phyloP scores from a whole-genome alignment of 2,329 filamentous ascomycete species.

The Alternaria conjuncta region DNA sequence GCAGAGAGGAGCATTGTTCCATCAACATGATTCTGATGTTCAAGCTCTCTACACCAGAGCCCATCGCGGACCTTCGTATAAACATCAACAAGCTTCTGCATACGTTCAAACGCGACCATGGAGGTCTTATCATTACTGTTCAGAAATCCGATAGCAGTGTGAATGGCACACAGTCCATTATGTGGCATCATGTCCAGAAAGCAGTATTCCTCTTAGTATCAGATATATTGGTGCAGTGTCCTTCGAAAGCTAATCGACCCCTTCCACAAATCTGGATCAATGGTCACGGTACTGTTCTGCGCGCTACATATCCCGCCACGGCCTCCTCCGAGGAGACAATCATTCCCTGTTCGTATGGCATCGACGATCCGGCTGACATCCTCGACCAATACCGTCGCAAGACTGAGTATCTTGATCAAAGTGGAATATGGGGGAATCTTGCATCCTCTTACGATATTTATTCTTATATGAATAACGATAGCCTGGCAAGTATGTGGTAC shows the following conservation, averaged over 20 bases:
- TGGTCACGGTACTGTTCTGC: not conserved
- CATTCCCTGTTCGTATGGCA: not conserved
- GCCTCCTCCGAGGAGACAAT: not conserved
- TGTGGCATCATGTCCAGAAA: not conserved
- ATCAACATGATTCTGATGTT: not conserved
- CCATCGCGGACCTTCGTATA: not conserved
- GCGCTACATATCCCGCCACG: not conserved
- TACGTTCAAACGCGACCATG: not conserved
- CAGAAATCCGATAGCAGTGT: not conserved
- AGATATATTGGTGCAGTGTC: not conserved
- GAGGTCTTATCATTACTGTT: not conserved
- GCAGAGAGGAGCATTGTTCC: not conserved
- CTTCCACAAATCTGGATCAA: not conserved
- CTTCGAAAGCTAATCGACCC: not conserved
- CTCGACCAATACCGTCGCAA: accelerated
- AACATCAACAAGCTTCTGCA: not conserved
- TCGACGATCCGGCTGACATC: not conserved
- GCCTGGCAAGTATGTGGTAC: too few relatives aligned
- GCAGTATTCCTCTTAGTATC: not conserved
- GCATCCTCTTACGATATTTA: too few relatives aligned
- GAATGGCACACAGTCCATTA: not conserved
- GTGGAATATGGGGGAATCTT: too few relatives aligned
- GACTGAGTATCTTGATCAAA: too few relatives aligned
- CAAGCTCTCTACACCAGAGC: not conserved
- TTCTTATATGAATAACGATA: too few relatives aligned